These are phyloP conservation scores for Kodamaea sp. DNA, from an alignment of 1,139 yeast species.

Conservation along the genomic window DNA sequence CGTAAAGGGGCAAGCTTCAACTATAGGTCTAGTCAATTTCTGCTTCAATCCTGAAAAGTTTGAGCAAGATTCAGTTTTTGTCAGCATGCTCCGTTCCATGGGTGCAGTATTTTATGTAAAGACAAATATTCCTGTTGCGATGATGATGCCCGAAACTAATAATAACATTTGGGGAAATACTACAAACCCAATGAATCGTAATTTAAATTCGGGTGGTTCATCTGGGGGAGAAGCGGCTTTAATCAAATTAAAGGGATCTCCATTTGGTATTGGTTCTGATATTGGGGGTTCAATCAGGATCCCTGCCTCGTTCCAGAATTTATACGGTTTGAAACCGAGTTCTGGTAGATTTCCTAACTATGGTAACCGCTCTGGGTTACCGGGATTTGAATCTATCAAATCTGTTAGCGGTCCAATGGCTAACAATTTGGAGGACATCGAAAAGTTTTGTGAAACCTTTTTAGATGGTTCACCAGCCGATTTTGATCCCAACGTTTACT, in stretches of 20 bases:
- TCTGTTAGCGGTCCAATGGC: conserved; percentile 37
- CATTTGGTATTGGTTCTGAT: conserved; percentile 54
- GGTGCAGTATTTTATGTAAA: conserved; percentile 36
- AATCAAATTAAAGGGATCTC: conserved; percentile 35
- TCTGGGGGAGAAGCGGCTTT: conserved; percentile 41
- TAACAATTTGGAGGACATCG: conserved; percentile 24
- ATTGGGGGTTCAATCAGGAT: conserved; percentile 58
- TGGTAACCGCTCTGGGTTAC: conserved; percentile 50
- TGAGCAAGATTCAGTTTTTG: conserved; percentile 26
- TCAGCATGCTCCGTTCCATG: conserved; percentile 20
- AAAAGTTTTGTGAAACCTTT: conserved; percentile 25
- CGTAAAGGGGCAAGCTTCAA: conserved; percentile 49
- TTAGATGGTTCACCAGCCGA: conserved; percentile 29
- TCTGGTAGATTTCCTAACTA: conserved; percentile 50
- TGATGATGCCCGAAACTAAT: conserved; percentile 39
- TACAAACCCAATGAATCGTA: conserved; percentile 29
- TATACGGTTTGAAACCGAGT: conserved; percentile 46
- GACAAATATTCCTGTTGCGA: conserved; percentile 35
- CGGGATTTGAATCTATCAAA: conserved; percentile 46
- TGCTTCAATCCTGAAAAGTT: conserved; percentile 23
- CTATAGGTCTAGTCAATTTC: conserved; percentile 43
- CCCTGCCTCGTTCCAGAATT: conserved; percentile 44
- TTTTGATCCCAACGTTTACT: conserved; percentile 29
- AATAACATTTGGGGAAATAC: conserved; percentile 35
- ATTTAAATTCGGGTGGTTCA: conserved; percentile 34